Conservation (phyloP, 345 rosid genomes). For the Salix purpurea region DNA sequence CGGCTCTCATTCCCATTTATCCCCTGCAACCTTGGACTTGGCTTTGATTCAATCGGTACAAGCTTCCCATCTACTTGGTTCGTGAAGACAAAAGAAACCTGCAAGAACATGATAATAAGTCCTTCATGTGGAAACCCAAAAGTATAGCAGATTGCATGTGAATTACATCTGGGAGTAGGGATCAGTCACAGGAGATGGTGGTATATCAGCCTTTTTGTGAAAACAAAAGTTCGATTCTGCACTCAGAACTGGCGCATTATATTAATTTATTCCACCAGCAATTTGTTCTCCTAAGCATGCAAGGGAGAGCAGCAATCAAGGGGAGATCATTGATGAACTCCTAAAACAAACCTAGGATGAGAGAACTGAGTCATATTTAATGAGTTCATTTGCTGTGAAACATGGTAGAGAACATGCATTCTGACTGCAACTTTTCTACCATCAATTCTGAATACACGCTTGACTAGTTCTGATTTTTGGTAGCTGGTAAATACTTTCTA, state of each 20-base stretch:
- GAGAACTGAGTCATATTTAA: background rate
- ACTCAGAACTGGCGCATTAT: background rate
- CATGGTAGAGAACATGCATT: background rate
- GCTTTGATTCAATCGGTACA: constrained; percentile 64
- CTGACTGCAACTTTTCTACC: background rate
- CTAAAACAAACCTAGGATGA: background rate
- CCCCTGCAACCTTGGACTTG: constrained; percentile 30
- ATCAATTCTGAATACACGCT: background rate
- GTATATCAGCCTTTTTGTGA: background rate
- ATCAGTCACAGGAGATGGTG: background rate
- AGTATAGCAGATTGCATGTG: background rate
- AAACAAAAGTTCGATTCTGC: background rate
- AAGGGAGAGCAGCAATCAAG: background rate
- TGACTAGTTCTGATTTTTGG: background rate
- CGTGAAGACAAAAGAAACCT: constrained; percentile 86
- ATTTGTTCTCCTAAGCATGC: background rate
- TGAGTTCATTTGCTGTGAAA: background rate
- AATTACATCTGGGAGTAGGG: background rate
- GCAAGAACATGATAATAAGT: constrained; percentile 20
- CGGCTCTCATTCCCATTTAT: constrained; percentile 15
- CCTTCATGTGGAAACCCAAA: background rate
- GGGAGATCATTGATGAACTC: background rate
- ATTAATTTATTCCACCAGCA: background rate
- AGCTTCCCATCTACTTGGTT: constrained; percentile 96
- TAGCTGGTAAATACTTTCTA: background rate